These are phyloP conservation scores for Trichothecium roseum DNA, from an alignment of 2,329 filamentous ascomycete species.

Conservation along the genomic window DNA sequence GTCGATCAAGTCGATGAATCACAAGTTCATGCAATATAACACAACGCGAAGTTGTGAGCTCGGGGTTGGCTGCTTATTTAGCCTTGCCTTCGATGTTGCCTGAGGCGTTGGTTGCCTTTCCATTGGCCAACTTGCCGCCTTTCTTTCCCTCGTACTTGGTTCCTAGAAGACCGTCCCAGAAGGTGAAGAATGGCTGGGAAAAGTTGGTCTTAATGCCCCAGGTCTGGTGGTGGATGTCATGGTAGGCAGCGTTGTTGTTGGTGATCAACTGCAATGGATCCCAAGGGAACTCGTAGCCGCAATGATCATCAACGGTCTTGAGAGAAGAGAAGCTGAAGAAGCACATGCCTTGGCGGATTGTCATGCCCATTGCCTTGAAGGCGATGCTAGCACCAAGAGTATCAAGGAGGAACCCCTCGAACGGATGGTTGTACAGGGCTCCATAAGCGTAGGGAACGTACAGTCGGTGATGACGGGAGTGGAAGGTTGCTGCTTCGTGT, in stretches of 20 bases:
- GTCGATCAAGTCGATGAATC: no score
- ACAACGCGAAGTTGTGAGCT: no score
- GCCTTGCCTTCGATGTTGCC: background rate
- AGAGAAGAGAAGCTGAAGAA: slow-evolving; percentile 86
- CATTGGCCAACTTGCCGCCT: slow-evolving; percentile 24
- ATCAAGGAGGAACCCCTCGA: slow-evolving; percentile 90
- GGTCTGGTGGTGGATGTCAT: slow-evolving; percentile 97
- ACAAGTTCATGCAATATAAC: no score
- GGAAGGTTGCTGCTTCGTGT: slow-evolving; percentile 58
- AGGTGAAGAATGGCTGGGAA: slow-evolving; percentile 85
- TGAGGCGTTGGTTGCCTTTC: slow-evolving; percentile 9
- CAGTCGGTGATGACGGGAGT: slow-evolving; percentile 89
- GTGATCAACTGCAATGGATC: slow-evolving; percentile 88
- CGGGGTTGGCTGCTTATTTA: no score
- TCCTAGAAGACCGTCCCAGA: slow-evolving; percentile 77
- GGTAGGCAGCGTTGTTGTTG: slow-evolving; percentile 91
- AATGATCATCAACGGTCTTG: slow-evolving; percentile 97
- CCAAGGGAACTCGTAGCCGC: slow-evolving; percentile 90
- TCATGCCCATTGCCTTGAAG: slow-evolving; percentile 75
- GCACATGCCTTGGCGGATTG: slow-evolving; percentile 72
- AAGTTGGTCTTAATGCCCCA: slow-evolving; percentile 98
- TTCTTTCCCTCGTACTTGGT: slow-evolving; percentile 72
- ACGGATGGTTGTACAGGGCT: slow-evolving; percentile 90
- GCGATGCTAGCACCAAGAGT: slow-evolving; percentile 77
- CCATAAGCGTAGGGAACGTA: slow-evolving; percentile 98